Evolutionary conservation across 768 basidiomycete genomes (phyloP).

Genomic region (Rhodotorula kratochvilovae): DNA sequence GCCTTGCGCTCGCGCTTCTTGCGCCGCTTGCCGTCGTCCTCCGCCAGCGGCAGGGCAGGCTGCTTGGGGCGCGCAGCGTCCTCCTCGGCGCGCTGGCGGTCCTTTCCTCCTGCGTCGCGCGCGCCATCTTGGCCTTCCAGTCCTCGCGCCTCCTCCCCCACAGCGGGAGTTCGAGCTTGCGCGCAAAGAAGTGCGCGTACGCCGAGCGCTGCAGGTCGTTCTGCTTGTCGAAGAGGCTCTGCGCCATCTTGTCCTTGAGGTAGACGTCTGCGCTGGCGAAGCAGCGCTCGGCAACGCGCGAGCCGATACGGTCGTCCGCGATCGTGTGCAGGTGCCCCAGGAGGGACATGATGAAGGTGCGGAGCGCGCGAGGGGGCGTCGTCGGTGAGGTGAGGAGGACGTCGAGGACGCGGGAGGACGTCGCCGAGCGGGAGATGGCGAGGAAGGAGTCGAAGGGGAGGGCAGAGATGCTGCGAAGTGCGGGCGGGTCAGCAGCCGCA

Average conservation of each 20-base stretch:
- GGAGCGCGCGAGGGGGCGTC: constrained; percentile 56
- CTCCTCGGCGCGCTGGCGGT: not conserved
- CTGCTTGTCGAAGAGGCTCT: constrained; percentile 62
- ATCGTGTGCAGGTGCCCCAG: constrained; percentile 73
- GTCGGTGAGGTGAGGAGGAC: constrained; percentile 60
- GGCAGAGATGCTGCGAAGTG: constrained; percentile 55
- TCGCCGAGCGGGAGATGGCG: constrained; percentile 59
- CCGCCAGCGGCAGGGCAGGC: not conserved
- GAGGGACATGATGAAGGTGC: constrained; percentile 67
- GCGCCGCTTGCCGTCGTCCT: not conserved
- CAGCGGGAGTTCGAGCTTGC: constrained; percentile 70
- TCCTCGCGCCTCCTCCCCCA: constrained; percentile 73
- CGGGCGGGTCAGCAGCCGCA: not conserved
- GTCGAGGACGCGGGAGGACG: constrained; percentile 73
- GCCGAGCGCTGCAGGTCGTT: constrained; percentile 67
- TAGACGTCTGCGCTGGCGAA: constrained; percentile 90
- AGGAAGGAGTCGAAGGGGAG: constrained; percentile 61
- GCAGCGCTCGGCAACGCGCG: constrained; percentile 80
- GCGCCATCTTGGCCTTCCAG: constrained; percentile 67
- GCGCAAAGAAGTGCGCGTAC: constrained; percentile 81
- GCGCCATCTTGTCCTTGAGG: constrained; percentile 91
- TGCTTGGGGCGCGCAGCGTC: not conserved
- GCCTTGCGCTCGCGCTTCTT: constrained; percentile 35
- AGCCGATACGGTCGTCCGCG: constrained; percentile 84
- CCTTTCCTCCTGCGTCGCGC: constrained; percentile 27